Conservation (phyloP, 1,284 basidiomycete species). For the Porogramme epimiltina region DNA sequence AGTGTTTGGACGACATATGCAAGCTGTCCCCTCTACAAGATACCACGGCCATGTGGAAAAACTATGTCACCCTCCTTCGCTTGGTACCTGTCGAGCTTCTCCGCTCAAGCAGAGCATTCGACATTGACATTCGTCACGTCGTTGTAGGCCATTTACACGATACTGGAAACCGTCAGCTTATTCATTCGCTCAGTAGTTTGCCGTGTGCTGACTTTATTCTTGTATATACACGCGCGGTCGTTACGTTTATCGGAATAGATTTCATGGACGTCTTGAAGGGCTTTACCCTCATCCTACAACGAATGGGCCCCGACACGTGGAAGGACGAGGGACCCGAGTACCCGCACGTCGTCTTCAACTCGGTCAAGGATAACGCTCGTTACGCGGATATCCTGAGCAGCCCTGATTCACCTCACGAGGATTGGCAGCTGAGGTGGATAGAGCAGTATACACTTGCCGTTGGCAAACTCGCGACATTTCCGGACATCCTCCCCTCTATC, state of each 20-base stretch:
- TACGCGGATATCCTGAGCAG: slow-evolving; percentile 53
- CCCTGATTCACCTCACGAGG: slow-evolving; percentile 24
- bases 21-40: slow-evolving; percentile 29
- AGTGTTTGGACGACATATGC: slow-evolving; percentile 12
- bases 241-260: slow-evolving; percentile 44
- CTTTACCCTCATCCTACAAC: slow-evolving; percentile 56
- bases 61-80: slow-evolving; percentile 50
- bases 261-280: slow-evolving; percentile 65
- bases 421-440: slow-evolving; percentile 31
- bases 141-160: slow-evolving; percentile 67
- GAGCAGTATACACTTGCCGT: slow-evolving; percentile 53
- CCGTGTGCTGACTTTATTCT: slow-evolving; percentile 5
- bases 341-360: slow-evolving; percentile 76
- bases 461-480: slow-evolving; percentile 52
- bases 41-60: slow-evolving; percentile 53
- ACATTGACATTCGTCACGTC: slow-evolving; percentile 49
- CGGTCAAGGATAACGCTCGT: slow-evolving; percentile 77
- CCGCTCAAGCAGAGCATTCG: slow-evolving; percentile 35
- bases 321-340: slow-evolving; percentile 63
- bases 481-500: slow-evolving; percentile 69
- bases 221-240: not conserved
- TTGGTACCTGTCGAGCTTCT: slow-evolving; percentile 53
- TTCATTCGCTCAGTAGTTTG: slow-evolving; percentile 17
- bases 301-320: slow-evolving; percentile 63
- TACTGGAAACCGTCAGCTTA: slow-evolving; percentile 58